Evolutionary conservation across 2,329 filamentous ascomycete genomes (phyloP).

Genomic region (Fusarium clavum): DNA sequence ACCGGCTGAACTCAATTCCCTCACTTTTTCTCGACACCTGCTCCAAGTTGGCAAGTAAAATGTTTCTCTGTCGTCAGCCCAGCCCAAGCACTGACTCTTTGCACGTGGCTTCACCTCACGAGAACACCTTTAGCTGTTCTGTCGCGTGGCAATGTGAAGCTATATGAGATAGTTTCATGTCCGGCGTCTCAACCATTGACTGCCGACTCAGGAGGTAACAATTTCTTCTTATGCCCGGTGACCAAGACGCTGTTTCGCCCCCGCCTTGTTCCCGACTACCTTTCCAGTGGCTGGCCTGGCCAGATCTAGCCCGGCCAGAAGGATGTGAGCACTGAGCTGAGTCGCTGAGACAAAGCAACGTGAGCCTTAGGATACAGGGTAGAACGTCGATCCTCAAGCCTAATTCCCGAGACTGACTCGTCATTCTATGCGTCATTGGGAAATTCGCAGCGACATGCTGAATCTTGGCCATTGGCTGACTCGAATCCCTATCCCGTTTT

Average conservation of each 20-base stretch:
- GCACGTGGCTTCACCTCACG: neutral
- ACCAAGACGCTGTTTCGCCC: neutral
- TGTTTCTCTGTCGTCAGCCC: neutral
- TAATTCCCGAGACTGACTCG: neutral
- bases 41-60: neutral
- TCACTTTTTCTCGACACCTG: neutral
- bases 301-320: neutral
- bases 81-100: neutral
- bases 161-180: neutral
- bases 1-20: neutral
- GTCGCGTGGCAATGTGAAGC: neutral
- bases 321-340: neutral
- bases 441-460: neutral
- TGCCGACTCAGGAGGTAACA: neutral
- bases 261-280: neutral
- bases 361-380: neutral
- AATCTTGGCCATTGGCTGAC: neutral
- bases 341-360: neutral
- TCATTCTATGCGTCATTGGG: neutral
- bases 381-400: neutral
- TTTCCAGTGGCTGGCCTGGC: neutral
- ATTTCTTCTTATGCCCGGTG: too few relatives aligned
- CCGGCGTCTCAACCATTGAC: neutral
- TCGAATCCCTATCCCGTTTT: neutral
- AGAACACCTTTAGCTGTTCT: neutral